These are phyloP conservation scores for Leccinum imitatum DNA, from an alignment of 768 basidiomycete genomes.

Conservation along the genomic window DNA sequence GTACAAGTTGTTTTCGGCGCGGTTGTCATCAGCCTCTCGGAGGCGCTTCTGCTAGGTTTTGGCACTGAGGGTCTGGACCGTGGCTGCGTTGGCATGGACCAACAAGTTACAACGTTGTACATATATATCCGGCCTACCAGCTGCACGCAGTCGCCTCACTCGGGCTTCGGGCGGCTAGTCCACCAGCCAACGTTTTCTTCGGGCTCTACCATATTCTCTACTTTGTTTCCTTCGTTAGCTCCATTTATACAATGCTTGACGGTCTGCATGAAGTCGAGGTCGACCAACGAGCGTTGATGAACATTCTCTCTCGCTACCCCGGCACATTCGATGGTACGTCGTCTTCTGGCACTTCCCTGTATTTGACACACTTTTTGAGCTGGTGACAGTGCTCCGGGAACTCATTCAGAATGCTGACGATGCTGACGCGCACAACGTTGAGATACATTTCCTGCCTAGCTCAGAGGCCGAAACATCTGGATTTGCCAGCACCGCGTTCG, in stretches of 20 bases:
- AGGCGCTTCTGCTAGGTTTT: not conserved
- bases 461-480: slow-evolving; percentile 4
- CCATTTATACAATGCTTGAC: not conserved
- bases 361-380: not conserved
- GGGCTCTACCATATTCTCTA: not conserved
- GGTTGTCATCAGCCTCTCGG: not conserved
- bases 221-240: not conserved
- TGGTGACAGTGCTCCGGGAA: slow-evolving; percentile 44
- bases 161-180: not conserved
- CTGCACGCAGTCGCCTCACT: not conserved
- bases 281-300: slow-evolving; percentile 16
- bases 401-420: slow-evolving; percentile 60
- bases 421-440: slow-evolving; percentile 36
- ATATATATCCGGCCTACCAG: not conserved
- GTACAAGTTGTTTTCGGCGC: not conserved
- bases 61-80: not conserved
- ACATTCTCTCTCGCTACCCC: slow-evolving; percentile 21
- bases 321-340: slow-evolving; percentile 11
- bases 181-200: not conserved
- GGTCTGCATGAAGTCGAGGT: slow-evolving; percentile 16
- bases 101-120: not conserved
- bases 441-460: slow-evolving; percentile 38
- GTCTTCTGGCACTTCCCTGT: not conserved
- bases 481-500: not conserved
- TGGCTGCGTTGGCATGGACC: not conserved